Evolutionary conservation across 805 yeast genomes (phyloP).

Genomic region (Candida xiaguanensis): DNA sequence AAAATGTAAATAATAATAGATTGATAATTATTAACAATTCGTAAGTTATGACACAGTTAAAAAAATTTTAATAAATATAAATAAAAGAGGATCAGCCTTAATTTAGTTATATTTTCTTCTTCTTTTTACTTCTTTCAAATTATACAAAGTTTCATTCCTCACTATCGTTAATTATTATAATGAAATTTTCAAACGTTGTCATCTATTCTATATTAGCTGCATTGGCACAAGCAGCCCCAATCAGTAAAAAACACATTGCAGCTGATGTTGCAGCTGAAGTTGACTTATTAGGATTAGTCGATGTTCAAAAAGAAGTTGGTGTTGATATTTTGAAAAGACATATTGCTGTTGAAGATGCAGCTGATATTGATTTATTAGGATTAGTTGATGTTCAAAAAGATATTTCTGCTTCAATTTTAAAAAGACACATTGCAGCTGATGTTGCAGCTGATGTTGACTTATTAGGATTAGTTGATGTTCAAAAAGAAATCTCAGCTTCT

Average conservation of each 20-base stretch:
- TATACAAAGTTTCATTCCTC: slow-evolving; percentile 1
- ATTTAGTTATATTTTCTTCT: background rate
- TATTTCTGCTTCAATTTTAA: background rate
- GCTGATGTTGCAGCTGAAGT: background rate
- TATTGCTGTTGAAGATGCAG: background rate
- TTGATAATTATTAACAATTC: no score
- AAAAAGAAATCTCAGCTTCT: background rate
- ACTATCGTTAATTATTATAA: slow-evolving; percentile 5
- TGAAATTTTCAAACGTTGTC: slow-evolving; percentile 2
- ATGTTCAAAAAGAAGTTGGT: background rate
- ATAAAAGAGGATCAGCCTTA: background rate
- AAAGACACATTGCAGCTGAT: background rate
- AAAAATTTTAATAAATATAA: slow-evolving; percentile 1
- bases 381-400: slow-evolving; percentile 2
- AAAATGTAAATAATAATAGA: background rate
- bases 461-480: slow-evolving; percentile 1
- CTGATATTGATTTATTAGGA: background rate
- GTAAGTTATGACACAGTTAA: no score
- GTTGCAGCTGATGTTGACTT: background rate
- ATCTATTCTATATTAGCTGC: slow-evolving; percentile 1
- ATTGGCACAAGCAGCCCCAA: slow-evolving; percentile 1
- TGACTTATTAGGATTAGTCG: slow-evolving; percentile 1
- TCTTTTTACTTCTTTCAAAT: background rate
- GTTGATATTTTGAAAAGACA: slow-evolving; percentile 1
- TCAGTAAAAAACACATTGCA: slow-evolving; percentile 1